Evolutionary conservation across 2,329 filamentous ascomycete genomes (phyloP).

Genomic region (Aspergillus carbonarius): DNA sequence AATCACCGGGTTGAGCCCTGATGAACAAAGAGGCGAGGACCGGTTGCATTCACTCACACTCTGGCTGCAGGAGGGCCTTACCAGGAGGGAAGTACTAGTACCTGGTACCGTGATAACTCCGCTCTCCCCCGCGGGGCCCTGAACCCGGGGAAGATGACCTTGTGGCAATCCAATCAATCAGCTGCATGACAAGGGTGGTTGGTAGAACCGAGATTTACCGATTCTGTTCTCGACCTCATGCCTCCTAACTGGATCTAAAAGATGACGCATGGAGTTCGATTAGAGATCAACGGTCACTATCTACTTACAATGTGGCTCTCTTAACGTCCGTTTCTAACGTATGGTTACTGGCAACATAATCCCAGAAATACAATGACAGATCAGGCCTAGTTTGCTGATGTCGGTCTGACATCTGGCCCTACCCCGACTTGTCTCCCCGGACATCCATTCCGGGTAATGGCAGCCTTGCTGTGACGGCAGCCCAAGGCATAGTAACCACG

Average conservation of each 20-base stretch:
- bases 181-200: neutral
- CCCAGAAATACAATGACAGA: too few species aligned
- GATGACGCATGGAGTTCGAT: neutral
- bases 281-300: neutral
- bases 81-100: neutral
- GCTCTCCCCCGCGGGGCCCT: neutral
- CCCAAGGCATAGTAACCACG: neutral
- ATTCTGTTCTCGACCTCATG: neutral
- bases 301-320: neutral
- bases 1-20: neutral
- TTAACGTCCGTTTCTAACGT: neutral
- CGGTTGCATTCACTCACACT: neutral
- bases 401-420: neutral
- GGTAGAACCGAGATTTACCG: neutral
- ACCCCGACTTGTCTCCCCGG: neutral
- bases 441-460: neutral
- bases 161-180: neutral
- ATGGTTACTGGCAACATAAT: neutral
- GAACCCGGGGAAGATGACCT: neutral
- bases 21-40: neutral
- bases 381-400: neutral
- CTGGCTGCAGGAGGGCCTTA: neutral
- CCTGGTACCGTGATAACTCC: neutral
- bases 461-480: neutral
- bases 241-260: neutral